Evolutionary conservation across 148 eudicot species (phyloP).

Genomic region (Rheum nobile): DNA sequence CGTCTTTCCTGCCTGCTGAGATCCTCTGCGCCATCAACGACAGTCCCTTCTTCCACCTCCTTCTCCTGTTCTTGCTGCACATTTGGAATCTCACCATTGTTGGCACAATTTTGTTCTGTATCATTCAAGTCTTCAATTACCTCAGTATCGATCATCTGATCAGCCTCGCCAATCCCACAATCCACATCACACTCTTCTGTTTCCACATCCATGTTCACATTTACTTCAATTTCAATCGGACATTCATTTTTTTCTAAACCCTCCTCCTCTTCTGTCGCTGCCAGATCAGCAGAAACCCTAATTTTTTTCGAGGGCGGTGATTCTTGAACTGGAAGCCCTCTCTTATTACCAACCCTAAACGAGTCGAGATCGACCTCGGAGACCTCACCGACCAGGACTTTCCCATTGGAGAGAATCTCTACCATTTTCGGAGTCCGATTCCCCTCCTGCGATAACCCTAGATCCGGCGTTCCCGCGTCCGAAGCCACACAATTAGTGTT

Average conservation of each 20-base stretch:
- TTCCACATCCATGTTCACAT: slow-evolving; percentile 9
- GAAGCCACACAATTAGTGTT: slow-evolving; percentile 8
- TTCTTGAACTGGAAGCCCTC: not conserved
- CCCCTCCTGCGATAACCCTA: slow-evolving; percentile 22
- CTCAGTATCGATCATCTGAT: not conserved
- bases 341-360: slow-evolving; percentile 1
- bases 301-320: slow-evolving; percentile 4
- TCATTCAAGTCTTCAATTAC: not conserved
- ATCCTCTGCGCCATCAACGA: not conserved
- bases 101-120: not conserved
- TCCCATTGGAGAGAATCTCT: not conserved
- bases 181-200: not conserved
- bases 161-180: slow-evolving; percentile 1
- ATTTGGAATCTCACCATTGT: not conserved
- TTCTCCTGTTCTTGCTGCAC: not conserved
- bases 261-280: too few species aligned
- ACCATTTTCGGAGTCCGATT: not conserved
- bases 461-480: slow-evolving; percentile 9
- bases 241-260: not conserved
- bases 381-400: not conserved
- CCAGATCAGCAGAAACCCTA: not conserved
- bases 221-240: not conserved
- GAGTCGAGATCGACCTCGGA: slow-evolving; percentile 4
- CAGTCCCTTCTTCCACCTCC: not conserved
- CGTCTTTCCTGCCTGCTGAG: slow-evolving; percentile 10